Conservation (phyloP, 108 stramenopile species). For the Nitzschia sp. region DNA sequence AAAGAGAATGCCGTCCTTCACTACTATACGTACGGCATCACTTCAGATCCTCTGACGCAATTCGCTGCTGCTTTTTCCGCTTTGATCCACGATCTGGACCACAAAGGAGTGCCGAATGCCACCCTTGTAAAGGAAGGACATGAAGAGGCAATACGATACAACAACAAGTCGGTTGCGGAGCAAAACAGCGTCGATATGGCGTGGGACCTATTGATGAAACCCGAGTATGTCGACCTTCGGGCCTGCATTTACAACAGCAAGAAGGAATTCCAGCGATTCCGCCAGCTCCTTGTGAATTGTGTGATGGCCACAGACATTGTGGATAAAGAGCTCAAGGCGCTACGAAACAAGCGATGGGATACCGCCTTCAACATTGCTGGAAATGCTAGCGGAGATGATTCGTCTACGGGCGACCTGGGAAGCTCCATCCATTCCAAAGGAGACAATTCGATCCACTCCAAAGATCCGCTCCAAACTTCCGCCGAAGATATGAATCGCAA, state of each 20-base stretch:
- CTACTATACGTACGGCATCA: constrained; percentile 19
- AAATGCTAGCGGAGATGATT: not conserved
- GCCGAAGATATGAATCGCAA: constrained; percentile 26
- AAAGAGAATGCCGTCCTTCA: constrained; percentile 1
- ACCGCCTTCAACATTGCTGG: constrained; percentile 28
- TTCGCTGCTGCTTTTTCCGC: constrained; percentile 23
- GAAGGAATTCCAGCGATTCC: constrained; percentile 35
- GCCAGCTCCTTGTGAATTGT: constrained; percentile 40
- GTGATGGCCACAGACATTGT: constrained; percentile 57
- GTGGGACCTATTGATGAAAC: constrained; percentile 48
- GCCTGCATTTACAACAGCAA: constrained; percentile 28
- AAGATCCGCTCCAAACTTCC: not conserved
- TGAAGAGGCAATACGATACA: constrained; percentile 27
- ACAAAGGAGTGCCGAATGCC: constrained; percentile 48
- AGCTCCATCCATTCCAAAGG: too few relatives aligned
- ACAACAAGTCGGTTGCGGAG: constrained; percentile 43
- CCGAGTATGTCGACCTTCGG: constrained; percentile 30
- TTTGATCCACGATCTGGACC: constrained; percentile 42
- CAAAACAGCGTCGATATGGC: constrained; percentile 43
- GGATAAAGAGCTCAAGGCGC: constrained; percentile 33
- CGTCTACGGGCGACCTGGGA: not conserved
- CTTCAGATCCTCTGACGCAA: constrained; percentile 18
- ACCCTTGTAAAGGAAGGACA: constrained; percentile 40
- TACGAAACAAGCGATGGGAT: constrained; percentile 48
- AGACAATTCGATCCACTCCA: too few relatives aligned